Evolutionary conservation across 345 rosid genomes (phyloP).

Genomic region (Syzygium jambos): DNA sequence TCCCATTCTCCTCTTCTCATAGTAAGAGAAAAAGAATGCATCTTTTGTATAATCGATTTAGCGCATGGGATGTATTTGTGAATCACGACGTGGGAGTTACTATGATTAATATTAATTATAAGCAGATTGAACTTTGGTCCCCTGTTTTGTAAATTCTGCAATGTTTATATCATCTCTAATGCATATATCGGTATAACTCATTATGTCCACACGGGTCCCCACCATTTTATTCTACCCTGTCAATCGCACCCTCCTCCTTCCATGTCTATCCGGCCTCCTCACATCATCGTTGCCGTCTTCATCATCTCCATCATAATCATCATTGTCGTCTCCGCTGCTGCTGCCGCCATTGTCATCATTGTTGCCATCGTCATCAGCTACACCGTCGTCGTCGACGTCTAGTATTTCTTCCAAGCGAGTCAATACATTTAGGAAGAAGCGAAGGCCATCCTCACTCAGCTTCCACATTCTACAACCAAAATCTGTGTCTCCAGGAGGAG

Average conservation of each 20-base stretch:
- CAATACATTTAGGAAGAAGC: neutral
- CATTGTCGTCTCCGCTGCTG: neutral
- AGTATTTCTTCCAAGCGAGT: neutral
- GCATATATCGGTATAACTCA: neutral
- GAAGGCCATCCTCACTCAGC: neutral
- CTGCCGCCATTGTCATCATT: fast-evolving
- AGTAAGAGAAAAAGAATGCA: neutral
- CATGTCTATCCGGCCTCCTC: neutral
- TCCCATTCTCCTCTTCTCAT: neutral
- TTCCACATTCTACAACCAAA: neutral
- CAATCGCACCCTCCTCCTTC: neutral
- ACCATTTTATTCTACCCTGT: neutral
- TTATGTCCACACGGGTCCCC: neutral
- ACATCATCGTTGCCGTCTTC: neutral
- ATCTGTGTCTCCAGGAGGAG: neutral
- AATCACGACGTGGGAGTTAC: neutral
- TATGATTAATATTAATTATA: neutral
- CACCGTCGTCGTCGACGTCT: neutral
- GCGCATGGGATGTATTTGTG: neutral
- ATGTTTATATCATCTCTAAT: neutral
- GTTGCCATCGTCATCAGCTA: neutral
- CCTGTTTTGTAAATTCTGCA: neutral
- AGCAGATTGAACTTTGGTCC: neutral
- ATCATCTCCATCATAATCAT: neutral
- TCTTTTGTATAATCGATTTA: neutral